phyloP scores from a whole-genome alignment of 75 land plant genomes.

The Cupressus sempervirens region DNA sequence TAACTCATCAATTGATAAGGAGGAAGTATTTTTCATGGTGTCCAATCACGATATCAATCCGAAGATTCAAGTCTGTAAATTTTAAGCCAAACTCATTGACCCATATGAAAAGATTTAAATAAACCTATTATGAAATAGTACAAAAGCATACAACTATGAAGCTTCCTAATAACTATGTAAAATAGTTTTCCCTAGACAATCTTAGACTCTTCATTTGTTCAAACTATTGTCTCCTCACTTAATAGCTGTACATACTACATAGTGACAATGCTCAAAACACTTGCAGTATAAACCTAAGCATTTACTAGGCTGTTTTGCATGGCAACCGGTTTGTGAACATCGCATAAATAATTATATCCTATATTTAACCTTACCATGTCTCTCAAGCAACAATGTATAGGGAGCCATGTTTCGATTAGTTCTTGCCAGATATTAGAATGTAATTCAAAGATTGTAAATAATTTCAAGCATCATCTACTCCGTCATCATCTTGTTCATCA shows the following conservation, averaged over 20 bases:
- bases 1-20: too few species aligned
- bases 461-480: slow-evolving; percentile 7
- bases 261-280: not conserved
- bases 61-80: too few species aligned
- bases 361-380: not conserved
- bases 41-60: too few species aligned
- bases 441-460: not conserved
- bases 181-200: not conserved
- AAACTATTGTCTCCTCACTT: not conserved
- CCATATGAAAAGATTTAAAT: too few species aligned
- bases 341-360: not conserved
- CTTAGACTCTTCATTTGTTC: not conserved
- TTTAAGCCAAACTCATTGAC: too few species aligned
- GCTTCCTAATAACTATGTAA: too few species aligned
- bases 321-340: not conserved
- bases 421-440: not conserved
- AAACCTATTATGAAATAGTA: too few species aligned
- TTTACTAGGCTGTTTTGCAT: not conserved
- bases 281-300: not conserved
- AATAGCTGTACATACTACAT: not conserved
- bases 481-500: not conserved
- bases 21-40: too few species aligned
- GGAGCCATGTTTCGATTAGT: not conserved
- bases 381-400: not conserved
- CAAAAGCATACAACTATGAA: too few species aligned